These are phyloP conservation scores for Meira miltonrushii DNA, from an alignment of 1,284 basidiomycete species.

Conservation along the genomic window DNA sequence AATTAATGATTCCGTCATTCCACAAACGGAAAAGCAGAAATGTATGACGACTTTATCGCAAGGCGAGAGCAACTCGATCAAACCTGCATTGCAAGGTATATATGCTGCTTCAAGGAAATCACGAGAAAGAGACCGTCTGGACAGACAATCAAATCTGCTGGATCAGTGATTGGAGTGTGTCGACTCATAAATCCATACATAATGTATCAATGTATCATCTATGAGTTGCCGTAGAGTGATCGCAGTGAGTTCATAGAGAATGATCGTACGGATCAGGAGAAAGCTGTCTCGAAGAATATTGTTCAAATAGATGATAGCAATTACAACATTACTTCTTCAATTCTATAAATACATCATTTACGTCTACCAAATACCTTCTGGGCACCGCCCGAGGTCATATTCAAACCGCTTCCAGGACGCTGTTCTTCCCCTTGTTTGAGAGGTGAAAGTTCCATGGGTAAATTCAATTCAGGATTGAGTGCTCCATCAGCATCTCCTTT, in stretches of 20 bases:
- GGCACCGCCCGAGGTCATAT: no score
- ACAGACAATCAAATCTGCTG: slow-evolving; percentile 1
- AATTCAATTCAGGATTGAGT: slow-evolving; percentile 1
- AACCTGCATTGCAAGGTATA: slow-evolving; percentile 27
- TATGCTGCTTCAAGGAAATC: slow-evolving; percentile 40
- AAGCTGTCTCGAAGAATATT: no score
- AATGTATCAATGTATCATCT: not conserved
- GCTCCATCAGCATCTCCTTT: slow-evolving; percentile 1
- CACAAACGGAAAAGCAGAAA: not conserved
- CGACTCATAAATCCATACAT: not conserved
- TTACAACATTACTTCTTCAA: no score
- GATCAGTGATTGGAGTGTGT: not conserved
- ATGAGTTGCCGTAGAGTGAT: no score
- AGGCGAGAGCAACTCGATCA: slow-evolving; percentile 20
- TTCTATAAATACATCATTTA: no score
- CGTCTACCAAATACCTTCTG: no score
- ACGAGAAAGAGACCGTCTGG: slow-evolving; percentile 24
- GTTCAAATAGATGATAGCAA: no score
- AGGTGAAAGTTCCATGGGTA: slow-evolving; percentile 5
- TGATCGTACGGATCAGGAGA: no score
- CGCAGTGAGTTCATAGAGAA: no score
- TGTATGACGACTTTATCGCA: not conserved
- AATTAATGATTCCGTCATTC: not conserved
- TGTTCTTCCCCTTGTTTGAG: not conserved
- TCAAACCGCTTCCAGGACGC: no score